Percentiles rank a stretch among this genome's conserved stretches.
These are phyloP conservation scores for Spinacia oleracea DNA, from an alignment of 179 eudicot genomes.

Conservation along the genomic window DNA sequence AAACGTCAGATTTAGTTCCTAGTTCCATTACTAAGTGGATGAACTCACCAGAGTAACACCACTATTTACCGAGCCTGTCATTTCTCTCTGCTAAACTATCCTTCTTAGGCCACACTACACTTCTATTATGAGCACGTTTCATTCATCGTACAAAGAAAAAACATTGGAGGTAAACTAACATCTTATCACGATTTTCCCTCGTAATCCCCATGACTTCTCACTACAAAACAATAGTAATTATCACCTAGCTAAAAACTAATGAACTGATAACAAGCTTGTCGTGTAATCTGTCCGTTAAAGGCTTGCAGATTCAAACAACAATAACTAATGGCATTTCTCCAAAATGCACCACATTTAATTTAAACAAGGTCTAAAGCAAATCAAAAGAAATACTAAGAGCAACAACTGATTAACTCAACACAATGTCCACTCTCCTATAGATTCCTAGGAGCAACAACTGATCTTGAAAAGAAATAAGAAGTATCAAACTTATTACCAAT, in stretches of 20 bases:
- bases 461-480: neutral
- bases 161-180: neutral
- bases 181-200: neutral
- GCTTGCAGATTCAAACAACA: constrained; percentile 7
- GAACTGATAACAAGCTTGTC: neutral
- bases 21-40: neutral
- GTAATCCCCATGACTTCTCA: neutral
- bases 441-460: neutral
- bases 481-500: neutral
- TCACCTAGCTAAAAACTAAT: neutral
- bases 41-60: neutral
- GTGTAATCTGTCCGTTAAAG: too few species aligned
- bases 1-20: neutral
- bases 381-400: too few species aligned
- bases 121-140: neutral
- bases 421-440: constrained; percentile 2
- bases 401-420: neutral
- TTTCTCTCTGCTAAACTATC: neutral
- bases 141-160: neutral
- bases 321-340: constrained; percentile 5
- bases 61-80: neutral
- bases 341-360: neutral
- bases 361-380: too few species aligned
- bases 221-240: neutral
- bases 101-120: neutral